phyloP scores from a whole-genome alignment of 768 basidiomycete species.

The Pholiota conissans region DNA sequence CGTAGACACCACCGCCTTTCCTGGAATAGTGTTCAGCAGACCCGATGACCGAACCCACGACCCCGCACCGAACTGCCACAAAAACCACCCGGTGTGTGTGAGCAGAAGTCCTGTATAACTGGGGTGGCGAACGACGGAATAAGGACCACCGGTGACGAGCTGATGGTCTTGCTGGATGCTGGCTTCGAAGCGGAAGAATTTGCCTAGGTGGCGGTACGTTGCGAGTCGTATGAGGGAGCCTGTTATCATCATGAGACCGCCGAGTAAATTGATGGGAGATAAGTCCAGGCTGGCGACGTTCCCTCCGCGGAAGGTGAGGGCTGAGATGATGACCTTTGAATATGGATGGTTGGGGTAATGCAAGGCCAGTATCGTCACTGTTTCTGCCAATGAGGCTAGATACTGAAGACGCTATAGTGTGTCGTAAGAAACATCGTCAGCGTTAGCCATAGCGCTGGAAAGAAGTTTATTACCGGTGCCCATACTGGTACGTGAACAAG shows the following conservation, averaged over 20 bases:
- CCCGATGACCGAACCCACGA: conserved; percentile 48
- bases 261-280: conserved; percentile 1
- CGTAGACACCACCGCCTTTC: conserved; percentile 22
- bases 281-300: conserved; percentile 7
- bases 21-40: conserved; percentile 27
- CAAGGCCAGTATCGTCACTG: not conserved
- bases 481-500: conserved; percentile 9
- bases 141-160: conserved; percentile 43
- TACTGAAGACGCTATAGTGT: not conserved
- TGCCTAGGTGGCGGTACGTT: conserved; percentile 11
- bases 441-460: not conserved
- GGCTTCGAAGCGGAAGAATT: conserved; percentile 42
- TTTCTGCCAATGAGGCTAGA: not conserved
- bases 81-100: conserved; percentile 27
- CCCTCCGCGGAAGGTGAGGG: conserved; percentile 4
- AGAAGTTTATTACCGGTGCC: conserved; percentile 4
- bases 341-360: conserved; percentile 3
- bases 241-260: conserved; percentile 6
- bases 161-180: conserved; percentile 40
- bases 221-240: conserved; percentile 8
- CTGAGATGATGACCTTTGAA: conserved; percentile 2
- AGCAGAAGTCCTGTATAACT: conserved; percentile 42
- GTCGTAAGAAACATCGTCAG: not conserved
- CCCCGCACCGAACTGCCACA: conserved; percentile 22
- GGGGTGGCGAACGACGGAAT: conserved; percentile 43